Base-by-base conservation (phyloP, 2,329 filamentous ascomycete genomes). In the Arthrinium puccinioides region DNA sequence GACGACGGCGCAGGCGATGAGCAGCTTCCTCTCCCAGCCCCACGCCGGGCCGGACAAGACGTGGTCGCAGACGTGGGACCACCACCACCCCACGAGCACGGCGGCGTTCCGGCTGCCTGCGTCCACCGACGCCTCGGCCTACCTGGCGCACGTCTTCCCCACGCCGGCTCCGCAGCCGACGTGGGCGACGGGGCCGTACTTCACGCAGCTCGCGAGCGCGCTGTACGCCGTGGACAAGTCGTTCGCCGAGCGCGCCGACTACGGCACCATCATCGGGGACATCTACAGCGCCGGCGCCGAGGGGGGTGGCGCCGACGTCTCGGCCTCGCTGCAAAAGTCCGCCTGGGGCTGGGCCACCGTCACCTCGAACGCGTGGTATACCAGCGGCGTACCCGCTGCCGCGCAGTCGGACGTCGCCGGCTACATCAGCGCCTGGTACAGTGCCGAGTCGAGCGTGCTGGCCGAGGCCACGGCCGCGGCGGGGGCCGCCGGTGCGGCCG, bases 191-290 rank as follows among this genome's bases (percentile, higher is more conserved):
- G 45, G 45, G 6, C n/a, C 35, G 6, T 46, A 41, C 40, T 43
- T 36, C 15, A 48, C 45, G 8, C 38, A 32, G 15, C 38, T 48
- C 16, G 45, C 45, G 5, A 39, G 37, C 9, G 45, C 42, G 2
- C 36, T 46, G 25, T 48, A 48, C 42, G 39, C 41, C 13, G 40
- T 46, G 8, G 37, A 46, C 33, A 39, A 35, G n/a, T 48, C 45
- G 3, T 48, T 48, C 27, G 36, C 21, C 7, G 24, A 21, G 16
- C 45, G 44, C 13, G 13, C 40, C 25, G 40, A 48, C 38, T 48
- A 46, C 32, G 27, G 24, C n/a, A 33, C 42, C 24, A 48, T 48
- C 33, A 18, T 44, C 26, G 23, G 39, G 9, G 44, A 39, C 34
- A 46, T 48, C 34, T 37, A 38, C 21, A 41, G 36, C 9, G 45